phyloP scores from a whole-genome alignment of 768 basidiomycete species.

The Gloeopeniophorella convolvens region DNA sequence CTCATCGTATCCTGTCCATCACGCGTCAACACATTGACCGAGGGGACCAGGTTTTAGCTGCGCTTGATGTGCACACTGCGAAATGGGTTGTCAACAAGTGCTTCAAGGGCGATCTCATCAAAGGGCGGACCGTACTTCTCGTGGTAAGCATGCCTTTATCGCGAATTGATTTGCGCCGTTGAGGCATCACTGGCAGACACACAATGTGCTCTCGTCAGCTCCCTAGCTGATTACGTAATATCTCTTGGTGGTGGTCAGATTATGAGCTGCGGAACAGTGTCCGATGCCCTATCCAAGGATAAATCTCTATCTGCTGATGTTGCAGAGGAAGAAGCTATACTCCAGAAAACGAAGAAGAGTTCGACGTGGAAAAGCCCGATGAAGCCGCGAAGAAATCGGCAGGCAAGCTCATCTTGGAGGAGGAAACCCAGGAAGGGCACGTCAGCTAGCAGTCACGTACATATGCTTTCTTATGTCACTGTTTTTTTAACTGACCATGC shows the following conservation, averaged over 20 bases:
- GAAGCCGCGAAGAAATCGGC: constrained; percentile 25
- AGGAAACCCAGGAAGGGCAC: constrained; percentile 56
- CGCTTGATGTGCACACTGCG: constrained; percentile 48
- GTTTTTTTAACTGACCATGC: no score
- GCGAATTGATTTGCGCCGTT: neutral
- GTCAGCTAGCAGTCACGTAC: constrained; percentile 47
- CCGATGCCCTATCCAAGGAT: constrained; percentile 40
- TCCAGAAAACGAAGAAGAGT: constrained; percentile 22
- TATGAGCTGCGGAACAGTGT: constrained; percentile 41
- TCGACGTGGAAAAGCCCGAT: constrained; percentile 22
- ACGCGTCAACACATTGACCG: no score
- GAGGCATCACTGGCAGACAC: no score
- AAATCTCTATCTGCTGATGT: constrained; percentile 28
- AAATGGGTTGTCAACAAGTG: constrained; percentile 46
- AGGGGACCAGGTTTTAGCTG: constrained; percentile 43
- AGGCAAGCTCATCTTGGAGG: constrained; percentile 58
- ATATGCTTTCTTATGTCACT: no score
- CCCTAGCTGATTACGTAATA: constrained; percentile 52
- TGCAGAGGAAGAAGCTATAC: constrained; percentile 22
- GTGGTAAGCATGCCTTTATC: constrained; percentile 33
- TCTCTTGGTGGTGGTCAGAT: constrained; percentile 50
- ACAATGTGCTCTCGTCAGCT: constrained; percentile 46
- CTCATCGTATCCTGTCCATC: neutral
- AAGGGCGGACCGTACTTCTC: constrained; percentile 44
- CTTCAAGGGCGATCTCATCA: constrained; percentile 41